These are phyloP conservation scores for Zopfia rhizophila DNA, from an alignment of 2,329 filamentous ascomycete species.

Conservation along the genomic window DNA sequence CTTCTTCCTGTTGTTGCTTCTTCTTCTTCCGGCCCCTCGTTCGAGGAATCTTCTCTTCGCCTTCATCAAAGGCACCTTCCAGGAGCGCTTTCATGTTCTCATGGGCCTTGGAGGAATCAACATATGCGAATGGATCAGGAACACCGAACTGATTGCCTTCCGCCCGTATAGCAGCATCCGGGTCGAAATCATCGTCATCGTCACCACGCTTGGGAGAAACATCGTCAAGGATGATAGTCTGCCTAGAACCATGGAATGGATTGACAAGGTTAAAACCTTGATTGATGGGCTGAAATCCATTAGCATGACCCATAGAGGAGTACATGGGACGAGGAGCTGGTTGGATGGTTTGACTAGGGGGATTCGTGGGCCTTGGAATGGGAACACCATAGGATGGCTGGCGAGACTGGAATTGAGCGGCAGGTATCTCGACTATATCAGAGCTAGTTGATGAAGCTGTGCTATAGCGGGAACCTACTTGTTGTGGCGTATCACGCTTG, in stretches of 20 bases:
- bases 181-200: slow-evolving; percentile 60
- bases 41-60: slow-evolving; percentile 66
- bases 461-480: slow-evolving; percentile 36
- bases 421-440: slow-evolving; percentile 48
- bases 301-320: slow-evolving; percentile 59
- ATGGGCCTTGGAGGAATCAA: slow-evolving; percentile 76
- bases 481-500: slow-evolving; percentile 26
- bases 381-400: slow-evolving; percentile 50
- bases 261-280: slow-evolving; percentile 31
- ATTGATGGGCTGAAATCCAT: slow-evolving; percentile 53
- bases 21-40: slow-evolving; percentile 58
- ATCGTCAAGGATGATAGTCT: slow-evolving; percentile 52
- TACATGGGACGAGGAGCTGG: slow-evolving; percentile 64
- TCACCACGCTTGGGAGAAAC: slow-evolving; percentile 51
- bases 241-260: slow-evolving; percentile 42
- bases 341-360: slow-evolving; percentile 55
- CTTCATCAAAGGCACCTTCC: slow-evolving; percentile 82
- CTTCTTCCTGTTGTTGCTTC: slow-evolving; percentile 45
- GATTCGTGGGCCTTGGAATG: slow-evolving; percentile 62
- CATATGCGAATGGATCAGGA: slow-evolving; percentile 68
- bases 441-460: slow-evolving; percentile 40
- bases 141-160: slow-evolving; percentile 62
- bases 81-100: slow-evolving; percentile 84
- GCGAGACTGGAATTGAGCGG: slow-evolving; percentile 44
- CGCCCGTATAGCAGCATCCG: slow-evolving; percentile 57